phyloP scores from a whole-genome alignment of 1,284 basidiomycete genomes.

The Quambalaria eucalypti region DNA sequence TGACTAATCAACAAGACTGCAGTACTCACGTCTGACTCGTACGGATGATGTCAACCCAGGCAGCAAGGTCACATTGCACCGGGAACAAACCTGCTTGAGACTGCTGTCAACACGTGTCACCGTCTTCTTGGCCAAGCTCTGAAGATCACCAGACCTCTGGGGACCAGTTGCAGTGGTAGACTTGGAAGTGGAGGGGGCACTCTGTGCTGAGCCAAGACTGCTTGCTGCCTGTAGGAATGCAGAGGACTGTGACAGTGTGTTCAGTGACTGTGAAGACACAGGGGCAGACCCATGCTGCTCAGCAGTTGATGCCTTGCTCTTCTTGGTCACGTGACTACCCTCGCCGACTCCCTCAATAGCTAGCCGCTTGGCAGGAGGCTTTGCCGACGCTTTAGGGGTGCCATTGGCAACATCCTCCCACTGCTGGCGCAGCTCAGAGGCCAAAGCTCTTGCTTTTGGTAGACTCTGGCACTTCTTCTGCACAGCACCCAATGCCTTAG shows the following conservation, averaged over 20 bases:
- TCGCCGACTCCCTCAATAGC: no score
- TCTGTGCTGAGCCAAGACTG: neutral
- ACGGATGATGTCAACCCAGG: neutral
- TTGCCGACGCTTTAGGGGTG: neutral
- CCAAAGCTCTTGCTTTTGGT: neutral
- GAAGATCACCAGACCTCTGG: neutral
- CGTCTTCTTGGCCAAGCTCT: conserved; percentile 1
- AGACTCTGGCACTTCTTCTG: neutral
- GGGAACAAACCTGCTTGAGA: neutral
- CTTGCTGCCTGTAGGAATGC: neutral
- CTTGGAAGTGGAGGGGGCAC: neutral
- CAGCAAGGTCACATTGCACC: neutral
- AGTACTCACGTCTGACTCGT: neutral
- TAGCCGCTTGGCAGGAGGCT: neutral
- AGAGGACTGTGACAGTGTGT: neutral
- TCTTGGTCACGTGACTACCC: no score
- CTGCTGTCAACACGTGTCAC: neutral
- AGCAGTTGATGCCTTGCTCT: neutral
- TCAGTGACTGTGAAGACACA: neutral
- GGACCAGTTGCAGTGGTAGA: neutral
- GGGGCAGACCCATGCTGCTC: neutral
- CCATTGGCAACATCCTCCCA: neutral
- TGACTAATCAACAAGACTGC: no score
- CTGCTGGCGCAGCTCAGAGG: neutral
- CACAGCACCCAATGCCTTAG: neutral